phyloP scores from a whole-genome alignment of 2,329 filamentous ascomycete species.

The Aspergillus pseudotamarii region DNA sequence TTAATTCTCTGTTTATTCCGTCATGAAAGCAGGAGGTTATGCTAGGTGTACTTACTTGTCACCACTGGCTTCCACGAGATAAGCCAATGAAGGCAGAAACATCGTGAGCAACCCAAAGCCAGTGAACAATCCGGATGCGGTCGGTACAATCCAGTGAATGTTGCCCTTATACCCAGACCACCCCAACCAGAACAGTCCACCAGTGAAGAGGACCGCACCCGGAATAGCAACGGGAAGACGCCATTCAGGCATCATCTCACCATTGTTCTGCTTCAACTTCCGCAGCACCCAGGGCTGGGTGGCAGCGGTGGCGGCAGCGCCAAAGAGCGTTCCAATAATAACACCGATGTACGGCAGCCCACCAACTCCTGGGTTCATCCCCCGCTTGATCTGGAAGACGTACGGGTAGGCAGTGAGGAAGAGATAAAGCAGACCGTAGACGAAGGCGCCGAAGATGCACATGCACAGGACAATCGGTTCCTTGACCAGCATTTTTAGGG shows the following conservation, averaged over 20 bases:
- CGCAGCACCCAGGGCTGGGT: constrained; percentile 43
- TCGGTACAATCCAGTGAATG: constrained; percentile 46
- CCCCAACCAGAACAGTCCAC: constrained; percentile 48
- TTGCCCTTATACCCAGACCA: constrained; percentile 41
- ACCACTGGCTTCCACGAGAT: constrained; percentile 41
- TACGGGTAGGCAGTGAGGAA: constrained; percentile 51
- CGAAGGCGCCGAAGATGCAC: constrained; percentile 31
- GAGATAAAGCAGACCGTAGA: constrained; percentile 49
- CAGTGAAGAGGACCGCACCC: constrained; percentile 48
- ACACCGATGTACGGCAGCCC: constrained; percentile 50
- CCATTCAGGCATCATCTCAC: constrained; percentile 42
- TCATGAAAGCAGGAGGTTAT: no score
- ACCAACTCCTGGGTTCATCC: constrained; percentile 43
- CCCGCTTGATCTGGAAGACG: constrained; percentile 43
- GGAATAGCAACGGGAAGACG: constrained; percentile 52
- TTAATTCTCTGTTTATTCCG: neutral
- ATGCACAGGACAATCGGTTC: constrained; percentile 42
- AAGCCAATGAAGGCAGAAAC: constrained; percentile 52
- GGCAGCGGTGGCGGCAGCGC: constrained; percentile 43
- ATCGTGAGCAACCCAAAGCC: constrained; percentile 53
- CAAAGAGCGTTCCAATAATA: constrained; percentile 46
- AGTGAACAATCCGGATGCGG: constrained; percentile 46
- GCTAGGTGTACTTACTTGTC: neutral
- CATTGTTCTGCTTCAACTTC: constrained; percentile 37
- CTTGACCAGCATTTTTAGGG: constrained; percentile 39